These are phyloP conservation scores for Brasilioporus rufonigricans DNA, from an alignment of 768 basidiomycete genomes.

Conservation along the genomic window DNA sequence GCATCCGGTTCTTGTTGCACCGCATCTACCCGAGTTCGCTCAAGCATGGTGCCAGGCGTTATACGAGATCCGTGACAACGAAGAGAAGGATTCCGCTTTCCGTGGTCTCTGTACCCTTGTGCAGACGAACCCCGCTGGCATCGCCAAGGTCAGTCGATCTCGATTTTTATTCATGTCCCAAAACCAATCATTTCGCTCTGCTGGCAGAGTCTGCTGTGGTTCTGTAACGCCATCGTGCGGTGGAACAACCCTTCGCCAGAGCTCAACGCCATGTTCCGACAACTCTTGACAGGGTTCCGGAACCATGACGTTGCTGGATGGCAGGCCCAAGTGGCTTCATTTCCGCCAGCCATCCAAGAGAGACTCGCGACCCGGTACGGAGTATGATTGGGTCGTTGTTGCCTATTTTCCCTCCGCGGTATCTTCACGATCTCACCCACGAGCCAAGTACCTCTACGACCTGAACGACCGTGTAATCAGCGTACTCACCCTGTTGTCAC, in stretches of 20 bases:
- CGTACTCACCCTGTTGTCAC: slow-evolving; percentile 20
- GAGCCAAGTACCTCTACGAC: slow-evolving; percentile 16
- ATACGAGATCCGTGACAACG: slow-evolving; percentile 98
- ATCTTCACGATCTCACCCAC: slow-evolving; percentile 17
- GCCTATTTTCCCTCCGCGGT: background rate
- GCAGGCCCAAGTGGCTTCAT: slow-evolving; percentile 75
- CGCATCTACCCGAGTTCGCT: slow-evolving; percentile 86
- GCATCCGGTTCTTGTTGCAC: slow-evolving; percentile 86
- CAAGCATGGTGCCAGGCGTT: slow-evolving; percentile 96
- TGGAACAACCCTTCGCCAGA: slow-evolving; percentile 93
- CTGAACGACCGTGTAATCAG: slow-evolving; percentile 5
- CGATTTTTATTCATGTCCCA: background rate
- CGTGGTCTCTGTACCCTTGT: slow-evolving; percentile 95
- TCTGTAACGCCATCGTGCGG: slow-evolving; percentile 96
- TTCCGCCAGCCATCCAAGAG: slow-evolving; percentile 88
- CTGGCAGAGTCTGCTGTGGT: slow-evolving; percentile 96
- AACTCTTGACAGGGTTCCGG: slow-evolving; percentile 87
- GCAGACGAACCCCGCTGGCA: slow-evolving; percentile 90
- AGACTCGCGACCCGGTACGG: slow-evolving; percentile 84
- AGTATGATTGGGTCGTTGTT: slow-evolving; percentile 48
- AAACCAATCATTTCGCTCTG: slow-evolving; percentile 1
- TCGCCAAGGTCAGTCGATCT: slow-evolving; percentile 69
- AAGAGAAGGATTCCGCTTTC: slow-evolving; percentile 99
- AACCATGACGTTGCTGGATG: slow-evolving; percentile 82
- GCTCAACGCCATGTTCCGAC: slow-evolving; percentile 91